Base-by-base conservation (phyloP, 2,329 filamentous ascomycete species). In the Rosellinia necatrix region DNA sequence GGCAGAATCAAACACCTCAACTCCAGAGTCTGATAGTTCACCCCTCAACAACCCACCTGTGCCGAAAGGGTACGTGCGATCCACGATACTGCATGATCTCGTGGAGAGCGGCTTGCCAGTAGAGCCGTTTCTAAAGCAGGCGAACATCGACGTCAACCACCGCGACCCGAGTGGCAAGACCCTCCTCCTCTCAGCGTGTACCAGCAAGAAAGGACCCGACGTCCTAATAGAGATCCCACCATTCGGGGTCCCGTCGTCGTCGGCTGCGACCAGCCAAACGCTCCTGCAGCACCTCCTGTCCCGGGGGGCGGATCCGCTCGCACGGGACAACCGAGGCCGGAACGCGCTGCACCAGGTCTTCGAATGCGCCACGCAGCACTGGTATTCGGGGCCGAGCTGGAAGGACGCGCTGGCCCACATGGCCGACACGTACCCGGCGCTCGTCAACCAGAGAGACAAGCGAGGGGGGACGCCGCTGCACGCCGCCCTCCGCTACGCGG, bases 331-430 rank as follows among this genome's bases (percentile, higher is more conserved):
- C 13, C 34, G 29, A 48, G 42, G 35, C 17, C 43, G 43, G 9
- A 53, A 53, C 35, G 51, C 43, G n/a, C 29, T 53, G 10, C 51
- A 53, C 22, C 13, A n/a, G 12, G 49, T 53, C 7, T 22, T 48
- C 13, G 15, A 41, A 19, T 13, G 15, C 22, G 24, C n/a, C 37
- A 13, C 4, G 3, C 10, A 6, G n/a, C 15, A 32, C 6, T 15
- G 1, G 12, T n/a, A 22, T 27, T 2, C 2, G 8, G 2, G 8
- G 3, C 13, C 6, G 10, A 3, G 38, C 4, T 38, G 29, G 6
- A 8, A 49, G 4, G 35, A 53, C 25, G 42, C 43, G 5, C 17
- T 53, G 3, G 35, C 27, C 3, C 42, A 41, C 35, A 53, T 53
- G 43, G 43, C 35, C 6, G n/a, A 12, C 5, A 48, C 24, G 29